A percentile compares a stretch with the other conserved stretches of the same genome.
Evolutionary conservation across 1,284 basidiomycete genomes (phyloP).

Genomic region (Entoloma clypeatum): DNA sequence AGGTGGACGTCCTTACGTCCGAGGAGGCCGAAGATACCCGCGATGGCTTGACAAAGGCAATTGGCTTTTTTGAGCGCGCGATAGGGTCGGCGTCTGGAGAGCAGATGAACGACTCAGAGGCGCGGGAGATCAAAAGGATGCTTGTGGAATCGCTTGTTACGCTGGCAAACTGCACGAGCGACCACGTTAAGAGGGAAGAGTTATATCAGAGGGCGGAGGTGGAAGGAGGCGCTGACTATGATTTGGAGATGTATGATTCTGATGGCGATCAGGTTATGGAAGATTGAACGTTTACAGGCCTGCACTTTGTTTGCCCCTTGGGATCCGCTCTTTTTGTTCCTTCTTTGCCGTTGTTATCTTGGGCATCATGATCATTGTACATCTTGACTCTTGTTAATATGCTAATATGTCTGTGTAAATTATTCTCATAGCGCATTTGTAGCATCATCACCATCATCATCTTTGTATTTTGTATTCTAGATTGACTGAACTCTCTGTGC

Average conservation of each 20-base stretch:
- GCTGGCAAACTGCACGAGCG: conserved; percentile 52
- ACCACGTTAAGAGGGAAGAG: conserved; percentile 45
- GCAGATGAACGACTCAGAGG: conserved; percentile 25
- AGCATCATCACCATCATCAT: no score
- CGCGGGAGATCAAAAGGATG: conserved; percentile 35
- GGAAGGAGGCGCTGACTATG: conserved; percentile 40
- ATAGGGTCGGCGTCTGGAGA: conserved; percentile 30
- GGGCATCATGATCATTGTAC: no score
- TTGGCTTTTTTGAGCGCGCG: conserved; percentile 52
- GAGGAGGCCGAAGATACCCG: conserved; percentile 51
- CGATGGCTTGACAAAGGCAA: conserved; percentile 43
- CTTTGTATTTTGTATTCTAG: no score
- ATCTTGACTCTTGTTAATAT: no score
- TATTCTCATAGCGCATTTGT: no score
- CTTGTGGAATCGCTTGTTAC: conserved; percentile 54
- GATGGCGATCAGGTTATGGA: conserved; percentile 20
- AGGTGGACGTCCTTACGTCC: conserved; percentile 33
- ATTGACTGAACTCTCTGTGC: no score
- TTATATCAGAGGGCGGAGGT: conserved; percentile 45
- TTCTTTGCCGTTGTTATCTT: not conserved
- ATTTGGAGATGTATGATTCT: conserved; percentile 22
- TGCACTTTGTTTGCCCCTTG: not conserved
- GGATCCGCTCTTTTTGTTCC: not conserved
- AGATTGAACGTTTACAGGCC: no score
- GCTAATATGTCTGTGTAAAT: no score